Percentiles rank a stretch among this genome's conserved stretches.
Evolutionary conservation across 1,139 yeast species (phyloP).

Genomic region (Magnusiomyces clavatus): DNA sequence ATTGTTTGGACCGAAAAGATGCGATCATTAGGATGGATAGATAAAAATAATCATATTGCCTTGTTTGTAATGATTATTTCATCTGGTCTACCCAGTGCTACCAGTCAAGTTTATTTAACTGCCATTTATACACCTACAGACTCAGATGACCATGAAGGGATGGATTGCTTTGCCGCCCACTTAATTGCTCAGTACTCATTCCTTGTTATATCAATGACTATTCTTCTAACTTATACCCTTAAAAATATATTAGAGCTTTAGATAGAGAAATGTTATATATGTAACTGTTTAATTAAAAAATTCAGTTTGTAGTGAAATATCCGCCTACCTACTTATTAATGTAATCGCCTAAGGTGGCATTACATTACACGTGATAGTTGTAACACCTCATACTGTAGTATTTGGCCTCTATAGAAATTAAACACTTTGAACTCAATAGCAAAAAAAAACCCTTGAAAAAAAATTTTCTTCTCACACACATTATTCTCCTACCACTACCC

Average conservation of each 20-base stretch:
- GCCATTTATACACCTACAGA: constrained; percentile 64
- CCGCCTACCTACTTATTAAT: too few species aligned
- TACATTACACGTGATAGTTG: too few species aligned
- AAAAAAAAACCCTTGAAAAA: too few species aligned
- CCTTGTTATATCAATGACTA: constrained; percentile 54
- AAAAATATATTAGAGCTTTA: constrained; percentile 12
- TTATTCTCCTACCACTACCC: constrained; percentile 2
- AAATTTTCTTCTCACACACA: background rate
- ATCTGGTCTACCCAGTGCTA: constrained; percentile 80
- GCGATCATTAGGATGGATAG: constrained; percentile 42
- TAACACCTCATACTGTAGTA: too few species aligned
- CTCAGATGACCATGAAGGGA: constrained; percentile 51
- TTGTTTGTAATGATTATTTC: constrained; percentile 68
- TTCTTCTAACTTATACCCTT: constrained; percentile 33
- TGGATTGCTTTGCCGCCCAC: constrained; percentile 74
- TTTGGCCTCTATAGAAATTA: too few species aligned
- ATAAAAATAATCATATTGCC: constrained; percentile 43
- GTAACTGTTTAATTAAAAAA: too few species aligned
- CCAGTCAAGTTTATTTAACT: constrained; percentile 74
- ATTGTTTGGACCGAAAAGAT: constrained; percentile 48
- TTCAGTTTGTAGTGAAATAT: too few species aligned
- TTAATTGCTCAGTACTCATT: constrained; percentile 61
- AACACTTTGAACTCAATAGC: too few species aligned
- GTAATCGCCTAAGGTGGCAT: too few species aligned
- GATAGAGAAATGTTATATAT: background rate